Conservation (phyloP, 306 rosid genomes). For the Prunus persica region Prunus_persica_NCBIv2 NC_034011.1:18679501-18680000, state of each 20-base stretch:
- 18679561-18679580: constrained; percentile 54
- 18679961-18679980: constrained; percentile 55
- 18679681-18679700: constrained; percentile 48
- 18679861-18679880: constrained; percentile 55
- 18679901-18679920: constrained; percentile 46
- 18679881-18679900: constrained; percentile 54
- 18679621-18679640: constrained; percentile 43
- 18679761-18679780: constrained; percentile 44
- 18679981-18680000: constrained; percentile 29
- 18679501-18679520: constrained; percentile 60
- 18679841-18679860: constrained; percentile 51
- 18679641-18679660: constrained; percentile 51
- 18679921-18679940: constrained; percentile 58
- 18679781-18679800: constrained; percentile 60
- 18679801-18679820: constrained; percentile 62
- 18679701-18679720: constrained; percentile 54
- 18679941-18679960: constrained; percentile 58
- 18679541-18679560: constrained; percentile 52
- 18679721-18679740: constrained; percentile 60
- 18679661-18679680: constrained; percentile 61
- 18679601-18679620: constrained; percentile 74
- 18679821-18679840: constrained; percentile 57
- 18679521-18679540: constrained; percentile 68
- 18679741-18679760: constrained; percentile 69
- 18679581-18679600: constrained; percentile 71